phyloP scores from a whole-genome alignment of 1,284 basidiomycete species.

The Xerocomus minutiporus region DNA sequence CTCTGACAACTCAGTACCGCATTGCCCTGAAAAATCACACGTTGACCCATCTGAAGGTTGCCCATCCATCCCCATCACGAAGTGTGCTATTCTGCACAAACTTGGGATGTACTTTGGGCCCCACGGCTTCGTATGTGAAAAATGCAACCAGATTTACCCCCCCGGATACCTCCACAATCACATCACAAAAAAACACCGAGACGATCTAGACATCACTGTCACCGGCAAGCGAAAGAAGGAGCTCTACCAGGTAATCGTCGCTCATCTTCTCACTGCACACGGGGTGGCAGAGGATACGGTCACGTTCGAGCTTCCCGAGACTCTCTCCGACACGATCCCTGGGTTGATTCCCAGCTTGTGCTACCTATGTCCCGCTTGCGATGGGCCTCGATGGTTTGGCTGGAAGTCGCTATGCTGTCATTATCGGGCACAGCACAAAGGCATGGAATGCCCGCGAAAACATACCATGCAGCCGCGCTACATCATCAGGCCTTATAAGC shows the following conservation, averaged over 20 bases:
- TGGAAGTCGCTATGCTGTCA: background rate
- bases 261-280: background rate
- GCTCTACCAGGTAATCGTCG: background rate
- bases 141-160: background rate
- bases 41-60: background rate
- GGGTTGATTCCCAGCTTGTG: background rate
- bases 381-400: background rate
- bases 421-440: background rate
- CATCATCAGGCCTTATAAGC: background rate
- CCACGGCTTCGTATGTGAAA: background rate
- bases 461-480: background rate
- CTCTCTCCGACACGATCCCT: background rate
- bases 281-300: background rate
- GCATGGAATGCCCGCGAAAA: background rate
- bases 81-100: background rate
- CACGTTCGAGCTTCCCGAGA: background rate
- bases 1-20: too few relatives aligned
- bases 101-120: slow-evolving; percentile 5
- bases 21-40: background rate
- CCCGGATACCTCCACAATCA: slow-evolving; percentile 1
- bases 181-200: slow-evolving; percentile 1
- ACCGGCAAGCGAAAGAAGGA: background rate
- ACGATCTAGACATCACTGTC: background rate
- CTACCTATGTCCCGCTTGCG: background rate
- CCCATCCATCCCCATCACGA: background rate